Base-by-base conservation (phyloP, 768 basidiomycete species). In the Leccinum subtestaceum region DNA sequence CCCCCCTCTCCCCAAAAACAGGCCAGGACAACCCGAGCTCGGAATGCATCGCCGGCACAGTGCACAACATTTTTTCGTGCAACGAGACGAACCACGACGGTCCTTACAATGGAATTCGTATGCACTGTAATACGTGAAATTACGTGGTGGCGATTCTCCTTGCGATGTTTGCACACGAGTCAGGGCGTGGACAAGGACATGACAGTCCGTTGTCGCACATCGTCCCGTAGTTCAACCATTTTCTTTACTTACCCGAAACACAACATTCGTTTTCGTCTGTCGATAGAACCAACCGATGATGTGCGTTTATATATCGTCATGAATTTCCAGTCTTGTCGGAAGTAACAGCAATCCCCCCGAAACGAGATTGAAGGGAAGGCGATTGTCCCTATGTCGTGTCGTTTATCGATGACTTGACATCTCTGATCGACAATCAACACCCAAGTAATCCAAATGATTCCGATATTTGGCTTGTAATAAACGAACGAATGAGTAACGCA, bases 1-100 rank as follows among this genome's bases (percentile, higher is more conserved):
- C 43, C 2, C 9, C 40, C 8, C 17, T 8, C 40, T 3, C 10
- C 19, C 34, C 19, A 1, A 56, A 57, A 56, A 57, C 53, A 84
- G 83, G 86, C 2, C 80, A 86, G 56, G 88, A 89, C 57, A 87
- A 88, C 66, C 62, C 77, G 5, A 81, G 77, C 59, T 59, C 40
- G 2, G 65, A 77, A 57, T 66, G 61, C 25, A 66, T 60, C 50
- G 59, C 63, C 49, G 60, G 64, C 56, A 58, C 59, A 23, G 65
- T 66, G 45, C 65, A 76, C 0, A 80, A 75, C 52, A 73, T 89
- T 53, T 77, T 84, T 3, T 70, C 67, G 1, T 12, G 81, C 1
- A 55, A 75, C 34, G 46, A 59, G 46, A 43, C 63, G 19, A 75
- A 87, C 55, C 87, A 88, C 59, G 65, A 74, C 50, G 85, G 71